These are phyloP conservation scores for Coemansia sp. DNA, from an alignment of 192 early-diverging fungal species.

Conservation along the genomic window DNA sequence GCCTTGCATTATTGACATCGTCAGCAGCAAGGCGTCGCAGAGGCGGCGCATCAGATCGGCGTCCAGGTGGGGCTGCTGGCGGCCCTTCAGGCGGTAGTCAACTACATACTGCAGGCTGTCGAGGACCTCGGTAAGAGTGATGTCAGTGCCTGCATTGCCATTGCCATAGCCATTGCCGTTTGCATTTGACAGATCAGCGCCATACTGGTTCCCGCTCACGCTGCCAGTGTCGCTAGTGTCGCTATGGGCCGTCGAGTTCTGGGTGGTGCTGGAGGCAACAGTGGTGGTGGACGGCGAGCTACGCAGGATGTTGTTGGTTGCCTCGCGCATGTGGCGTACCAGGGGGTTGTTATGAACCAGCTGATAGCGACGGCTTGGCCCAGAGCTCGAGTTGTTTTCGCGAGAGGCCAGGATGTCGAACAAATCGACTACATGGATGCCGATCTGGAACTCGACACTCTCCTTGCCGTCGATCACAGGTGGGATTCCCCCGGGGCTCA, in stretches of 20 bases:
- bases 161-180: neutral
- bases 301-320: slow-evolving; percentile 42
- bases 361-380: slow-evolving; percentile 34
- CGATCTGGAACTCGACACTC: slow-evolving; percentile 67
- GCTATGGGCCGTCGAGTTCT: slow-evolving; percentile 6
- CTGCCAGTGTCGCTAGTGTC: slow-evolving; percentile 28
- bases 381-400: slow-evolving; percentile 13
- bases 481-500: slow-evolving; percentile 11
- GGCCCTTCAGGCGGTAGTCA: slow-evolving; percentile 87
- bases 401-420: slow-evolving; percentile 64
- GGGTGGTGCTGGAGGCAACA: slow-evolving; percentile 21
- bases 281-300: slow-evolving; percentile 43
- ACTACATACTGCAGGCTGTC: slow-evolving; percentile 91
- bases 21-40: slow-evolving; percentile 79
- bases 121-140: slow-evolving; percentile 69
- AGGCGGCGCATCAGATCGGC: slow-evolving; percentile 81
- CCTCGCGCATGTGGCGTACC: slow-evolving; percentile 42
- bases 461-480: slow-evolving; percentile 61
- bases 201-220: neutral
- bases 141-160: slow-evolving; percentile 15
- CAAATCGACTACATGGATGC: slow-evolving; percentile 74
- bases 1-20: slow-evolving; percentile 68
- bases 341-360: slow-evolving; percentile 47
- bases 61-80: slow-evolving; percentile 81
- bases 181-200: neutral